A percentile compares a stretch with the other conserved stretches of the same genome.
These are phyloP conservation scores for sunflower (Helianthus annuus) DNA, from an alignment of 129 eudicot genomes.

Conservation along the genomic window HanXRQr2.0-SUNRISE NC_035442.2:162769509-162770008, in stretches of 20 bases:
- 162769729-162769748: constrained; percentile 56
- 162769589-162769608: neutral
- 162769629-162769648: neutral
- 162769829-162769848: too few species aligned
- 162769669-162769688: constrained; percentile 63
- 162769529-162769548: neutral
- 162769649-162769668: constrained; percentile 61
- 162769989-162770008: constrained; percentile 77
- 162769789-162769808: too few species aligned
- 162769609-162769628: neutral
- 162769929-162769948: constrained; percentile 52
- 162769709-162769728: constrained; percentile 82
- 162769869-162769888: constrained; percentile 66
- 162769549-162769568: neutral
- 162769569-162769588: neutral
- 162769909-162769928: constrained; percentile 62
- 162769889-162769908: constrained; percentile 57
- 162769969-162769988: constrained; percentile 73
- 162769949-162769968: constrained; percentile 60
- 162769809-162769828: too few species aligned
- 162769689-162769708: constrained; percentile 87
- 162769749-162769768: constrained; percentile 51
- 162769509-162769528: neutral
- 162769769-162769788: constrained; percentile 67
- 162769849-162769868: constrained; percentile 18